phyloP scores from a whole-genome alignment of 176 grass and related monocot species.

The Zoysia japonica region DNA sequence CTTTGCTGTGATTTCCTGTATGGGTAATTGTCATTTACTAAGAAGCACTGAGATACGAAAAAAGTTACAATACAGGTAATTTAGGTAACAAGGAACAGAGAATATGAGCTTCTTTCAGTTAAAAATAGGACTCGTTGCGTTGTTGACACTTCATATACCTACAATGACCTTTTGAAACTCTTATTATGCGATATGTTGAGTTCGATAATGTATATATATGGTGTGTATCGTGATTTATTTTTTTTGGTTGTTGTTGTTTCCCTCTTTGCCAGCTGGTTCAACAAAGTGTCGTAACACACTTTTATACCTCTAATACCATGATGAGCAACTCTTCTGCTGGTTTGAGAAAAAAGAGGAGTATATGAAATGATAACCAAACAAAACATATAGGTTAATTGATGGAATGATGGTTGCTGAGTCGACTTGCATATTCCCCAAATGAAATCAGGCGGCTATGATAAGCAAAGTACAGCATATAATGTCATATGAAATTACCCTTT shows the following conservation, averaged over 20 bases:
- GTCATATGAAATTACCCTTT: conserved; percentile 53
- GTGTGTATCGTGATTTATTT: background rate
- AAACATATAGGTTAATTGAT: conserved; percentile 16
- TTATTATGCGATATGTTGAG: no score
- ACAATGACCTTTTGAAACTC: no score
- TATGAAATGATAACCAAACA: background rate
- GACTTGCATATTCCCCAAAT: conserved; percentile 13
- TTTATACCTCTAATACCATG: no score
- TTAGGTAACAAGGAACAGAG: conserved; percentile 10
- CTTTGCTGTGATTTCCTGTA: conserved; percentile 71
- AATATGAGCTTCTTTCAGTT: conserved; percentile 12
- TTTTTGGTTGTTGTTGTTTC: background rate
- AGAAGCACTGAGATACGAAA: conserved; percentile 24
- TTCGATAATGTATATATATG: no score
- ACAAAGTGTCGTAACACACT: no score
- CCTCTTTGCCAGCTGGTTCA: no score
- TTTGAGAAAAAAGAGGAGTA: background rate
- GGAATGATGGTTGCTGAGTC: background rate
- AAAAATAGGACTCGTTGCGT: conserved; percentile 18
- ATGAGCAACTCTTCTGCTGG: background rate
- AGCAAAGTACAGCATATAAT: conserved; percentile 7
- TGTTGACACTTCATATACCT: conserved; percentile 5
- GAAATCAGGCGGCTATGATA: conserved; percentile 25
- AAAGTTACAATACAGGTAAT: conserved; percentile 7
- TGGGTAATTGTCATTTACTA: conserved; percentile 17